Percentiles rank a stretch among this genome's conserved stretches.
phyloP scores from a whole-genome alignment of 2,329 filamentous ascomycete species.

The Calycina marina region DNA sequence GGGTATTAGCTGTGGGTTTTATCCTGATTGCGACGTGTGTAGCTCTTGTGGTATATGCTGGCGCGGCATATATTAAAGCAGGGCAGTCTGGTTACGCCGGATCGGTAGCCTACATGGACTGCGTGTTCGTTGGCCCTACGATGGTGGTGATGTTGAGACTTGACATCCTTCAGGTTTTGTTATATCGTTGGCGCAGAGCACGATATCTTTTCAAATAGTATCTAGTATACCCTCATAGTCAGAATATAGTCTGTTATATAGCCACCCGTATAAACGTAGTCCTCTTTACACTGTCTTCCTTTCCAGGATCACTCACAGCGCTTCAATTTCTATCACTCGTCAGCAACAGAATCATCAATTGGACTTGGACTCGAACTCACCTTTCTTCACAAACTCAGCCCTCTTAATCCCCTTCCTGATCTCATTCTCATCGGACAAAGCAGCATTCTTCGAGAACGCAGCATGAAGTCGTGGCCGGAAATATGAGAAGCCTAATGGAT shows the following conservation, averaged over 20 bases:
- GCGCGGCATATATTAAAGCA: no score
- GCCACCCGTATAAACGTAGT: background rate
- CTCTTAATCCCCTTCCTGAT: slow-evolving; percentile 63
- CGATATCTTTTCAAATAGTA: slow-evolving; percentile 91
- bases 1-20: slow-evolving; percentile 3
- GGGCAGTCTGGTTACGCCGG: no score
- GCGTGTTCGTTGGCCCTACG: no score
- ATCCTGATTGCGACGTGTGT: slow-evolving; percentile 5
- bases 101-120: no score
- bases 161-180: slow-evolving; percentile 11
- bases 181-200: slow-evolving; percentile 67
- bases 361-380: slow-evolving; percentile 27
- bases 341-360: slow-evolving; percentile 3
- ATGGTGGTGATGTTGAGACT: background rate
- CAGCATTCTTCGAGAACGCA: slow-evolving; percentile 66
- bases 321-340: slow-evolving; percentile 62
- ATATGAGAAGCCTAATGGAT: slow-evolving; percentile 72
- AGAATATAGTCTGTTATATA: slow-evolving; percentile 4
- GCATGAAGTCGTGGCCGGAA: slow-evolving; percentile 70
- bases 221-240: slow-evolving; percentile 30
- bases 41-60: no score
- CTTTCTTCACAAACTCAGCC: slow-evolving; percentile 85
- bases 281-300: background rate
- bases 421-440: slow-evolving; percentile 54
- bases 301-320: slow-evolving; percentile 49